Percentiles rank a stretch among this genome's conserved stretches.
Evolutionary conservation across 1,284 basidiomycete genomes (phyloP).

Genomic region (Microbotryum silenes-acaulis): DNA sequence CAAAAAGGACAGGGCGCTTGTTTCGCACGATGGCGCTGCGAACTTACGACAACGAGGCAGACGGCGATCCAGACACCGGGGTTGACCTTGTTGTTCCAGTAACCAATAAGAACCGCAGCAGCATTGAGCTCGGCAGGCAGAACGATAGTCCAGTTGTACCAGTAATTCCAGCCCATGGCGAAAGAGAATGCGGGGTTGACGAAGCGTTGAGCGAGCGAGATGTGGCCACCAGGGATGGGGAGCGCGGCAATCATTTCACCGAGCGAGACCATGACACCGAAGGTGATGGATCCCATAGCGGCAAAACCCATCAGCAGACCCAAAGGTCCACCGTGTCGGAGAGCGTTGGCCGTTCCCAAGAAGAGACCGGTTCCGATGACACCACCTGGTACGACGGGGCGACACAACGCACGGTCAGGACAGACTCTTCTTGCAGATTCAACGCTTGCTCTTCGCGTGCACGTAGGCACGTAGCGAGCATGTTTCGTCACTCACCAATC

Average conservation of each 20-base stretch:
- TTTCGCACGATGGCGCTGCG: neutral
- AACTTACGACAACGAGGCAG: conserved; percentile 53
- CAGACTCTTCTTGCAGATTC: too few relatives aligned
- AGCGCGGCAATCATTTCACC: conserved; percentile 57
- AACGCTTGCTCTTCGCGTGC: too few relatives aligned
- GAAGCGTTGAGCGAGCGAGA: conserved; percentile 68
- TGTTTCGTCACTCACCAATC: conserved; percentile 4
- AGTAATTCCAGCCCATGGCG: conserved; percentile 70
- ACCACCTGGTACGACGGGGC: neutral
- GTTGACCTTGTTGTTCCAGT: conserved; percentile 50
- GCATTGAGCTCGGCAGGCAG: conserved; percentile 44
- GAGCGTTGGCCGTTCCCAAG: conserved; percentile 36
- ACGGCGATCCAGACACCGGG: conserved; percentile 70
- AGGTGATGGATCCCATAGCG: conserved; percentile 41
- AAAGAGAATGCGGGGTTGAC: conserved; percentile 72
- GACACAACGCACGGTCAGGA: too few relatives aligned
- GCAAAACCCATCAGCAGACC: conserved; percentile 42
- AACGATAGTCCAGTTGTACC: conserved; percentile 36
- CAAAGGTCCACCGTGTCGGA: conserved; percentile 51
- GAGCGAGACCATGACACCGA: conserved; percentile 40
- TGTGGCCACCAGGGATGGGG: conserved; percentile 57
- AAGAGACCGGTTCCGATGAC: conserved; percentile 38
- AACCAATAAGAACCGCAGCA: conserved; percentile 42
- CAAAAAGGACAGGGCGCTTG: neutral
- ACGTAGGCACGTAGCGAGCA: too few relatives aligned